A percentile compares a stretch with the other conserved stretches of the same genome.
Conservation (phyloP, 2,329 filamentous ascomycete genomes). For the Ophiostoma sp. region DNA sequence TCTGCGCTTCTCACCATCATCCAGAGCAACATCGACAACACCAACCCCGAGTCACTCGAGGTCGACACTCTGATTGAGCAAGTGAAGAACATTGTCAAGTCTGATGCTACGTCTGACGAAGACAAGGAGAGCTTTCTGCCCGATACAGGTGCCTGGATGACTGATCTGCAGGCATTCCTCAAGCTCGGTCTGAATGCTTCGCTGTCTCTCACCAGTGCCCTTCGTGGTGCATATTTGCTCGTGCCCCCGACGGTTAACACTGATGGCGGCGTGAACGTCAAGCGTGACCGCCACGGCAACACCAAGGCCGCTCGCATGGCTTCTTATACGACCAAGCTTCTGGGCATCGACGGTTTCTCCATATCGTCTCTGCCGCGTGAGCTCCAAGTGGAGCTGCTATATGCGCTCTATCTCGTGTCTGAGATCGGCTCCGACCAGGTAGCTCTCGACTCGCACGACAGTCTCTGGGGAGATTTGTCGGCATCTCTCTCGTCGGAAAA, state of each 20-base stretch:
- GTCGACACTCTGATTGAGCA: constrained; percentile 51
- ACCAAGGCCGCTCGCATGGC: constrained; percentile 72
- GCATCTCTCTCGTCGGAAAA: constrained; percentile 27
- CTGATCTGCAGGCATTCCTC: constrained; percentile 54
- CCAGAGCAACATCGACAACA: constrained; percentile 49
- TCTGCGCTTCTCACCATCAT: constrained; percentile 43
- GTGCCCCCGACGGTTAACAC: constrained; percentile 27
- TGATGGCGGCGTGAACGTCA: constrained; percentile 31
- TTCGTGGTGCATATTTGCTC: constrained; percentile 66
- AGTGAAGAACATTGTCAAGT: constrained; percentile 36
- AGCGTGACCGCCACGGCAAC: constrained; percentile 62
- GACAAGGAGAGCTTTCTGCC: constrained; percentile 55
- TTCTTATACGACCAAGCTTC: constrained; percentile 59
- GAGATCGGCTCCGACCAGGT: constrained; percentile 52
- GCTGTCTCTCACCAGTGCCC: constrained; percentile 65
- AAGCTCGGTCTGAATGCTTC: constrained; percentile 51
- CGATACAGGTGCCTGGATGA: constrained; percentile 57
- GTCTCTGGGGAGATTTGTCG: constrained; percentile 43
- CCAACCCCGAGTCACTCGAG: constrained; percentile 44
- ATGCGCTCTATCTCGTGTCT: constrained; percentile 46
- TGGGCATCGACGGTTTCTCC: constrained; percentile 39
- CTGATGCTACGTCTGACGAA: constrained; percentile 26
- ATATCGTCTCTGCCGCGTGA: constrained; percentile 38
- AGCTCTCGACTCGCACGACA: constrained; percentile 39
- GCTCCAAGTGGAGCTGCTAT: constrained; percentile 46